Evolutionary conservation across 2,329 filamentous ascomycete genomes (phyloP).

Genomic region (Botrytis deweyae): DNA sequence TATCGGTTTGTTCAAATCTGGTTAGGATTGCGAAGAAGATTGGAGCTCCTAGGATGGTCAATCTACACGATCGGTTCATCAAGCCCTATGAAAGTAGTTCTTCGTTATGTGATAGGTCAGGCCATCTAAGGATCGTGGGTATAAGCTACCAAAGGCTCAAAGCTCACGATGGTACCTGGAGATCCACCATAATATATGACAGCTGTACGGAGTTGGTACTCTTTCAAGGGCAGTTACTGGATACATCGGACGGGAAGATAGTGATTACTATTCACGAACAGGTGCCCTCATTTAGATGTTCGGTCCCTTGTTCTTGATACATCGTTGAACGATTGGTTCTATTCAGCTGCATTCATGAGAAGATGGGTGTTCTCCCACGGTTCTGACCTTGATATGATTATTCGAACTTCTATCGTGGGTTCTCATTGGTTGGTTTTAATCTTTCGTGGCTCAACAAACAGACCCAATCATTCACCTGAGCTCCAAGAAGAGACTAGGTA

Average conservation of each 20-base stretch:
- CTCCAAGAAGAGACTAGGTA: not conserved
- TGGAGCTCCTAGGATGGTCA: not conserved
- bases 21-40: not conserved
- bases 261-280: not conserved
- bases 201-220: not conserved
- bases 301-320: not conserved
- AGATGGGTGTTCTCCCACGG: not conserved
- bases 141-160: not conserved
- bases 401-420: not conserved
- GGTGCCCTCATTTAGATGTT: not conserved
- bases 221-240: not conserved
- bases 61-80: not conserved
- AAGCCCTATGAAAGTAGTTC: not conserved
- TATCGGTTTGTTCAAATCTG: not conserved
- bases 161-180: not conserved
- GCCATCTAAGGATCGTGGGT: not conserved
- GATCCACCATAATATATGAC: not conserved
- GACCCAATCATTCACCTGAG: constrained; percentile 4
- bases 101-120: not conserved
- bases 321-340: not conserved
- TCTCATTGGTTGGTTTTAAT: not conserved
- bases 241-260: not conserved
- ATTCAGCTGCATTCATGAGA: not conserved
- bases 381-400: not conserved
- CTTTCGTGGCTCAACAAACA: not conserved